Conservation (phyloP, 257 asterid genomes). For the Echites panduratus region DNA sequence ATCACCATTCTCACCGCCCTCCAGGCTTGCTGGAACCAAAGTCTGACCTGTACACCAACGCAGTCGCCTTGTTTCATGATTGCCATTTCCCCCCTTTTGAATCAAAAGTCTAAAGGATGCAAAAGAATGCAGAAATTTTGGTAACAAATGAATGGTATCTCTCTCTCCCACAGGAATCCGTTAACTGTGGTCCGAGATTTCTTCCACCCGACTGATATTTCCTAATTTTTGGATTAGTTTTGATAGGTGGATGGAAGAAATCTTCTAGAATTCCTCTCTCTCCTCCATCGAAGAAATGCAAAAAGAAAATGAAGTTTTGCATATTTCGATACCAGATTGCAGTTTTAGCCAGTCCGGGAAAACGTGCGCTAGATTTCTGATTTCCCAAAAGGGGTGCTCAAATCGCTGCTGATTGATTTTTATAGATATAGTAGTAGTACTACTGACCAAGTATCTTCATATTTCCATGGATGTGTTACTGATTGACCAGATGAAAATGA, state of each 20-base stretch:
- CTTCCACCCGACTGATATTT: background rate
- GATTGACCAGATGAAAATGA: background rate
- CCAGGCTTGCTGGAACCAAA: constrained; percentile 5
- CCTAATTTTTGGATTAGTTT: background rate
- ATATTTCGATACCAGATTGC: background rate
- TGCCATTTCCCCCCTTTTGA: background rate
- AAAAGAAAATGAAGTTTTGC: background rate
- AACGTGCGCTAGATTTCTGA: background rate
- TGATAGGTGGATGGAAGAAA: background rate
- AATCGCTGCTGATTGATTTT: constrained; percentile 3
- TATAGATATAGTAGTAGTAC: too few species aligned
- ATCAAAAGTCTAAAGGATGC: background rate
- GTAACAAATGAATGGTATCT: background rate
- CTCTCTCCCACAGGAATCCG: background rate
- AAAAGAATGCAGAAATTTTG: background rate
- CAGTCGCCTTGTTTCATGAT: background rate
- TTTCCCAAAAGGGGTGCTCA: background rate
- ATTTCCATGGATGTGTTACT: background rate
- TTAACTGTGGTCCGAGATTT: background rate
- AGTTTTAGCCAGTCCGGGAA: constrained; percentile 6
- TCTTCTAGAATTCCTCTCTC: background rate
- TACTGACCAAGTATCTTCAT: background rate
- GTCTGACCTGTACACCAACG: background rate
- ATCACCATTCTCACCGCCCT: background rate
- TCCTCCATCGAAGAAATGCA: background rate